Conservation (phyloP, 1,139 yeast species). For the Spathaspora sp. region DNA sequence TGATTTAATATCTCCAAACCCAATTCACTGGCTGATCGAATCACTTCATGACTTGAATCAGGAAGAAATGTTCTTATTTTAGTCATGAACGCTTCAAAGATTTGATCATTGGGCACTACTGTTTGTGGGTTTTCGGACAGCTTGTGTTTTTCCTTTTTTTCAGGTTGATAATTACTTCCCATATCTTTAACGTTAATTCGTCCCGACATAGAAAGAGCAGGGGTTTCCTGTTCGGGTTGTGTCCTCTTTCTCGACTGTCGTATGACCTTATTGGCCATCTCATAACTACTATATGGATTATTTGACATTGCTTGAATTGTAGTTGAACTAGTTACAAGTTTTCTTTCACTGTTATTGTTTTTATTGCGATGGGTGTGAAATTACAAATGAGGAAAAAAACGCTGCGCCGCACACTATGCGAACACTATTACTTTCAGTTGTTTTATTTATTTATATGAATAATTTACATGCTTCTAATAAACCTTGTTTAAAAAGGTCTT, state of each 20-base stretch:
- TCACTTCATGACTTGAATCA: conserved; percentile 43
- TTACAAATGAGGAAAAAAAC: neutral
- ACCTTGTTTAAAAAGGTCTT: conserved; percentile 63
- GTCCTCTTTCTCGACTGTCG: conserved; percentile 48
- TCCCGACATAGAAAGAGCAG: conserved; percentile 73
- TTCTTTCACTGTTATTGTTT: conserved; percentile 2
- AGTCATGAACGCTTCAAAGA: conserved; percentile 30
- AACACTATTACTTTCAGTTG: neutral
- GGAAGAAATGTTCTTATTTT: conserved; percentile 28
- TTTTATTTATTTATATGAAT: conserved; percentile 24
- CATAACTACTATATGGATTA: conserved; percentile 3
- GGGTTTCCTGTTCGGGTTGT: conserved; percentile 44
- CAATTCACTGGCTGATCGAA: conserved; percentile 65
- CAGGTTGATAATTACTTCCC: conserved; percentile 46
- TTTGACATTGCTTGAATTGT: neutral
- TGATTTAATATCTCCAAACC: conserved; percentile 59
- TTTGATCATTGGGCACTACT: conserved; percentile 16
- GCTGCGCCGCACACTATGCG: conserved; percentile 1
- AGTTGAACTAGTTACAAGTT: neutral
- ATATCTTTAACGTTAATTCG: conserved; percentile 62
- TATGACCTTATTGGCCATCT: conserved; percentile 74
- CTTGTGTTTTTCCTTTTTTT: conserved; percentile 3
- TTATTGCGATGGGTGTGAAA: neutral
- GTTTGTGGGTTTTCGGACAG: neutral
- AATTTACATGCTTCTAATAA: conserved; percentile 25